A percentile compares a stretch with the other conserved stretches of the same genome.
These are phyloP conservation scores for Pulveroboletus ravenelii DNA, from an alignment of 768 basidiomycete species.

Conservation along the genomic window DNA sequence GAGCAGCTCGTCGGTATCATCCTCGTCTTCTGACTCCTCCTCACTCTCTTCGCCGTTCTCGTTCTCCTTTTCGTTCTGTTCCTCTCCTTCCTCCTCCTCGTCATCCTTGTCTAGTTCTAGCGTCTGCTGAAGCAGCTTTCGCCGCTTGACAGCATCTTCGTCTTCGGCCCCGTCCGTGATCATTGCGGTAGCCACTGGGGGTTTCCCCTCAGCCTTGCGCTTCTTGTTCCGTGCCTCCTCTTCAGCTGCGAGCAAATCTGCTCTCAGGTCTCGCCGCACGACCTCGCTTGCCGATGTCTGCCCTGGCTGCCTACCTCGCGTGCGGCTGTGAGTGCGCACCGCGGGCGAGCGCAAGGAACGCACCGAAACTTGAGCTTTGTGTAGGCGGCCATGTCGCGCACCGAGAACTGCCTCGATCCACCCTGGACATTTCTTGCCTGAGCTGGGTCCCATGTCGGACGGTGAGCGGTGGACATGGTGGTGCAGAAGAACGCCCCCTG, in stretches of 20 bases:
- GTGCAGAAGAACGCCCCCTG: background rate
- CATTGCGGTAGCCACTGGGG: constrained; percentile 31
- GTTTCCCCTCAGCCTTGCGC: constrained; percentile 79
- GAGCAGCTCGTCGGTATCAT: constrained; percentile 82
- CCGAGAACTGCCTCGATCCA: constrained; percentile 88
- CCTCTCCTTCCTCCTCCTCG: constrained; percentile 57
- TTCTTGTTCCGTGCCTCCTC: constrained; percentile 86
- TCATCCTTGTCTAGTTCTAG: constrained; percentile 86
- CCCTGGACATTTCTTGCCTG: constrained; percentile 90
- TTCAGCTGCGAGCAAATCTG: constrained; percentile 82
- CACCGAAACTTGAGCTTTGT: constrained; percentile 98
- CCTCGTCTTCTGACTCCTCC: constrained; percentile 54
- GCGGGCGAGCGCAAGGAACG: constrained; percentile 10
- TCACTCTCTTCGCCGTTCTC: constrained; percentile 42
- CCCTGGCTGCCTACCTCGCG: constrained; percentile 65
- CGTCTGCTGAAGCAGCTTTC: constrained; percentile 84
- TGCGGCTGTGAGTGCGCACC: background rate
- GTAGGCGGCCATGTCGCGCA: constrained; percentile 90
- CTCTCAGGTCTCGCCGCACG: constrained; percentile 70
- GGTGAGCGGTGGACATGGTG: constrained; percentile 83
- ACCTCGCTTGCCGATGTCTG: constrained; percentile 82
- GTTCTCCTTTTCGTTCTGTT: constrained; percentile 32
- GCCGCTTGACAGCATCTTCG: constrained; percentile 67
- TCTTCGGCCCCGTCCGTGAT: constrained; percentile 44
- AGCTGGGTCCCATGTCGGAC: constrained; percentile 97